Evolutionary conservation across 2,329 filamentous ascomycete genomes (phyloP), one percentile per base, ranked within the genome.

Genomic region (Orbilia ellipsospora): DNA sequence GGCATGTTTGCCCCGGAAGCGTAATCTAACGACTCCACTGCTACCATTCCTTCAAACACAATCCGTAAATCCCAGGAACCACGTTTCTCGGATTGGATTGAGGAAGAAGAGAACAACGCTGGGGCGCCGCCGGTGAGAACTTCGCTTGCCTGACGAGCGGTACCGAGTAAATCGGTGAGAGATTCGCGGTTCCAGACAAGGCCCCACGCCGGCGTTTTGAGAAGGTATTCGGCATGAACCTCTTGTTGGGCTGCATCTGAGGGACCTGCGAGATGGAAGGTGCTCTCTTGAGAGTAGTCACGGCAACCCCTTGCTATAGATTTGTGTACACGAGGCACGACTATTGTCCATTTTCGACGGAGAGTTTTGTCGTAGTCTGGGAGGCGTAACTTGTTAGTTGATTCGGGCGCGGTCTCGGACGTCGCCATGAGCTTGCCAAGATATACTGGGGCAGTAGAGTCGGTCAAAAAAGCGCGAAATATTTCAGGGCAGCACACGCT

Each of bases 401-500:
- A 48, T 12, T 68, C 70, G 3, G 51, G 12, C 1, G 56, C 52
- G 0, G 63, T 44, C n/a, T 74, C 63, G 1, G 70, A 23, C 4
- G 63, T 64, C 1, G 70, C 70, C 64, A 74, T 68, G 15, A 74
- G 51, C n/a, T 74, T 74, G 0, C 62, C 70, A 15, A 74, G 70
- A 45, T 74, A 74, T 10, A 57, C 23, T 6, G 70, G 70, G 1
- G 63, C 70, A 3, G 51, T 60, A 4, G 70, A 69, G 36, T 69
- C 66, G 23, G 73, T 42, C 10, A 76, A 31, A 23, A 76, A 76
- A 13, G 65, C 73, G 23, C 65, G 64, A 45, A 76, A 76, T 31
- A 76, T 65, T 20, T 76, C 73, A 8, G 66, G 73, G 28, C 73
- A 76, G 65, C 73, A 76, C 18, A 76, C 73, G 50, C 65, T 69